Base-by-base conservation (phyloP, 148 eudicot genomes). In the Vaccinium darrowii region DNA sequence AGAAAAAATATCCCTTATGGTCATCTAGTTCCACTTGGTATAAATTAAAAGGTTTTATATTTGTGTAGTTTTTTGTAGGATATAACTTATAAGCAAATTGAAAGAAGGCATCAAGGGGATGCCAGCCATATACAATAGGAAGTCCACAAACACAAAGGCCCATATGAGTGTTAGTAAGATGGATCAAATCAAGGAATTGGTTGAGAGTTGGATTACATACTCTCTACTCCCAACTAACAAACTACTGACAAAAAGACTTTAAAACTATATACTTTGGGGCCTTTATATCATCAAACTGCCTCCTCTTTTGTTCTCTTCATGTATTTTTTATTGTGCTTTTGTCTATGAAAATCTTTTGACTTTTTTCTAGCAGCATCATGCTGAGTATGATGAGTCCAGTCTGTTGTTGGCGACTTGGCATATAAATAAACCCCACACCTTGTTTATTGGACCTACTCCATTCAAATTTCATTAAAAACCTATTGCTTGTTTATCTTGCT, bases 341-440 rank as follows among this genome's bases (percentile, higher is more conserved):
- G 58, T 77, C 18, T 5, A 9, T 77, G 56, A 51, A 51, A 77
- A 15, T 58, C 36, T 76, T 76, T 76, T 76, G 80, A n/a, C n/a
- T 76, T 47, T 76, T n/a, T 76, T 76, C 79, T 9, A 49, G 54
- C 57, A 50, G 27, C 4, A 50, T 76, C 56, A 23, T n/a, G 25
- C 53, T 47, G 53, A 75, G 1, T 47, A 47, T 75, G 47, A 21
- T 8, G 78, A 19, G 52, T 43, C 25, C 79, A 76, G 25, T 21
- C 27, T 76, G 79, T 54, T 2, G 8, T 49, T 49, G 51, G 39
- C 39, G 39, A 36, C 39, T 36, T 36, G 39, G 19, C 11, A 16
- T 47, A 49, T 18, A 47, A 36, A n/a, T 47, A 27, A 33, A 27
- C 74, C 36, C 36, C 36, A 67, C 39, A 67, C 27, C 33, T 77